Base-by-base conservation (phyloP, 148 eudicot genomes). In the Camellia japonica region DNA sequence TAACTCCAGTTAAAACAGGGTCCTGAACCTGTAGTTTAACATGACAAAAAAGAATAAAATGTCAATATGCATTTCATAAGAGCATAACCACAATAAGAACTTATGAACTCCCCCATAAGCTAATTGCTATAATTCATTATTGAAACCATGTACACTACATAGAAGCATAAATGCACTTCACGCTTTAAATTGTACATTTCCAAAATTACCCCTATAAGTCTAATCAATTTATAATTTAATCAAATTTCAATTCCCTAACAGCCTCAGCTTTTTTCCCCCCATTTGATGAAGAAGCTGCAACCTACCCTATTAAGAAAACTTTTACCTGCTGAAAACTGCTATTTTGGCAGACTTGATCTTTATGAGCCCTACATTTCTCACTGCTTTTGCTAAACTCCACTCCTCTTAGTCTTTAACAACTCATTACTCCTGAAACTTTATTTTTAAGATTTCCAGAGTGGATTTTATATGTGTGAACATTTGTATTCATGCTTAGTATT, bases 1-100 rank as follows among this genome's bases (percentile, higher is more conserved):
- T 95, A 77, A 95, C 88, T 74, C 97, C 99, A 38, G 91, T 90
- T 80, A 95, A 88, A 83, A 83, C 80, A 54, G 94, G 97, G 81
- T 93, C 97, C 83, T 87, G 93, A 78, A 93, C 92, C 99, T 95
- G 92, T 73, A 82, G 44, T 79, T 65, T 59, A 59, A 47, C 61
- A 78, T 18, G 5, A 20, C 52, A 72, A 76, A 66, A 56, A 15
- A 76, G 11, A 79, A 46, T n/a, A 23, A 46, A 30, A 54, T 58
- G 76, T 72, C 76, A 82, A 12, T 43, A 16, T 41, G 73, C 58
- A 73, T 67, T 2, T 66, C 74, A 80, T 42, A 10, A 59, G 38
- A 30, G 38, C 38, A 30, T 1, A 30, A 30, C 38, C 38, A 56
- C 30, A 71, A 80, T 6, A 60, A 52, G 30, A 74, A 74, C 76